Conservation (phyloP, 2,329 filamentous ascomycete genomes). For the Didymella sp. region DNA sequence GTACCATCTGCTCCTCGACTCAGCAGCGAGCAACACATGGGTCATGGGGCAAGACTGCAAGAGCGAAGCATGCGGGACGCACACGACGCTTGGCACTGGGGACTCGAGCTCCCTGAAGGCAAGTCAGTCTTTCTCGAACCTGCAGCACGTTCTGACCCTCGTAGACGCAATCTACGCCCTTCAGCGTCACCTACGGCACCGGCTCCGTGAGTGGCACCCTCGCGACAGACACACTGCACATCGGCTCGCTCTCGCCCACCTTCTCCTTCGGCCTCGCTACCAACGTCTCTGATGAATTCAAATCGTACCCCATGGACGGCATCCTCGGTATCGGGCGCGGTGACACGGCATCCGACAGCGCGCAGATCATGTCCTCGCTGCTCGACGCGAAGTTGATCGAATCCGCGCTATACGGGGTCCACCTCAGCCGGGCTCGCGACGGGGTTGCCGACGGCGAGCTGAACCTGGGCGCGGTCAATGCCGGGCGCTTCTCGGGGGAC, state of each 20-base stretch:
- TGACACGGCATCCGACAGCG: slow-evolving; percentile 22
- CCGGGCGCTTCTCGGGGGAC: slow-evolving; percentile 69
- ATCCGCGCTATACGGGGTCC: slow-evolving; percentile 74
- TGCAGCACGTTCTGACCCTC: background rate
- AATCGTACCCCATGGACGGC: slow-evolving; percentile 82
- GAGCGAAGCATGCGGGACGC: slow-evolving; percentile 69
- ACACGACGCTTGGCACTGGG: slow-evolving; percentile 71
- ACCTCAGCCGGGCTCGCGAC: slow-evolving; percentile 71
- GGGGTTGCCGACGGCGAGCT: slow-evolving; percentile 75
- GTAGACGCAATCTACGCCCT: slow-evolving; percentile 60
- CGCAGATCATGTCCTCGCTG: slow-evolving; percentile 73
- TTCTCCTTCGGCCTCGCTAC: slow-evolving; percentile 77
- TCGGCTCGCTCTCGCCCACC: slow-evolving; percentile 69
- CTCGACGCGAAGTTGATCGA: slow-evolving; percentile 62
- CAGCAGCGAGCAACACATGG: slow-evolving; percentile 74
- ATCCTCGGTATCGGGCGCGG: slow-evolving; percentile 79
- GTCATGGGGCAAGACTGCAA: slow-evolving; percentile 76
- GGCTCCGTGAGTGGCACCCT: slow-evolving; percentile 73
- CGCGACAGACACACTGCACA: slow-evolving; percentile 69
- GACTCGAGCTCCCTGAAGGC: slow-evolving; percentile 69
- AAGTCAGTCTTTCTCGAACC: background rate
- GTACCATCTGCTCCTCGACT: slow-evolving; percentile 63
- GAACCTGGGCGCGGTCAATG: slow-evolving; percentile 75
- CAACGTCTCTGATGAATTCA: slow-evolving; percentile 75
- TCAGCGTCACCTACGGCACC: slow-evolving; percentile 77